A percentile compares a stretch with the other conserved stretches of the same genome.
phyloP scores from a whole-genome alignment of 1,284 basidiomycete genomes.

The Ganoderma resinaceum region DNA sequence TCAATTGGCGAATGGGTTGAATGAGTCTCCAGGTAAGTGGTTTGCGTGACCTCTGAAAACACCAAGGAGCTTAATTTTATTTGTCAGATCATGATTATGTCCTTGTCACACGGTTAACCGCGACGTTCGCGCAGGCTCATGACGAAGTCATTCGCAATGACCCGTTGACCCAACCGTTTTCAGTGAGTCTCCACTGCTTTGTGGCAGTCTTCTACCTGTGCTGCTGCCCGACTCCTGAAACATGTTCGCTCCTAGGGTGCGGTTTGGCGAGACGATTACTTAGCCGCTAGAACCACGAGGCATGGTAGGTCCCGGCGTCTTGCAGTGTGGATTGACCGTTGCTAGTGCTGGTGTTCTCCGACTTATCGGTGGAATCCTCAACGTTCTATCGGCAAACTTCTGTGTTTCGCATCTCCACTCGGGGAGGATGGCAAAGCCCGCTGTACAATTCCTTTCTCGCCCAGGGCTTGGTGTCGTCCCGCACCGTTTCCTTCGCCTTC shows the following conservation, averaged over 20 bases:
- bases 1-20: background rate
- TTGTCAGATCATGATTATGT: slow-evolving; percentile 15
- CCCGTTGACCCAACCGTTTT: background rate
- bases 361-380: background rate
- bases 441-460: background rate
- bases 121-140: background rate
- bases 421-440: background rate
- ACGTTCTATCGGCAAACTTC: background rate
- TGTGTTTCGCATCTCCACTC: background rate
- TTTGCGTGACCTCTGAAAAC: background rate
- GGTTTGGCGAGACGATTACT: background rate
- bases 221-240: background rate
- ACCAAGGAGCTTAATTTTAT: slow-evolving; percentile 13
- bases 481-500: background rate
- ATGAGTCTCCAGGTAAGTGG: background rate
- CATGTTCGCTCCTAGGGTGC: background rate
- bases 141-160: background rate
- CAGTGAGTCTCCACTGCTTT: background rate
- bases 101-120: background rate
- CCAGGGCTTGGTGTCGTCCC: background rate
- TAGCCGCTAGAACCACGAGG: background rate
- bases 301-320: background rate
- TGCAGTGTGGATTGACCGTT: background rate
- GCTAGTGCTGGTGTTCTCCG: background rate
- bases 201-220: background rate